A percentile compares a stretch with the other conserved stretches of the same genome.
Conservation (phyloP, 495 filamentous ascomycete genomes). For the Neurospora discreta region DNA sequence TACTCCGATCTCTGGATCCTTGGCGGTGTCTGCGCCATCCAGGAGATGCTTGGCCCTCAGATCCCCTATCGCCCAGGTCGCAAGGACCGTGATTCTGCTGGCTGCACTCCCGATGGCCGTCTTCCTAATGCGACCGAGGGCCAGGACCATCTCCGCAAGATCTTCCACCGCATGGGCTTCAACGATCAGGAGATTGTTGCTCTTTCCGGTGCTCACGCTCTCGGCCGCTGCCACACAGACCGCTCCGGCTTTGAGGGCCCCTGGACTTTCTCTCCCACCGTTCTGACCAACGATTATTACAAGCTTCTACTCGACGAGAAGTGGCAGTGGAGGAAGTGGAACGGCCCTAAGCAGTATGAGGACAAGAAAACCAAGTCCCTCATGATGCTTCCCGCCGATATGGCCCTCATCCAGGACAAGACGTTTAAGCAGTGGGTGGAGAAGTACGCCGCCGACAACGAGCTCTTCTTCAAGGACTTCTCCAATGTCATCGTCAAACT, state of each 20-base stretch:
- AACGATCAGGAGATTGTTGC: conserved; percentile 95
- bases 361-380: conserved; percentile 74
- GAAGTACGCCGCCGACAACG: conserved; percentile 85
- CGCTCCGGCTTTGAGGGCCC: conserved; percentile 84
- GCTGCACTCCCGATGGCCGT: conserved; percentile 90
- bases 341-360: conserved; percentile 75
- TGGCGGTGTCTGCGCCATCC: conserved; percentile 71
- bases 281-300: conserved; percentile 92
- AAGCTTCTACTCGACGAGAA: conserved; percentile 79
- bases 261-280: conserved; percentile 93
- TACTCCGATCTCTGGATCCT: conserved; percentile 98
- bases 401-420: conserved; percentile 82
- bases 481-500: conserved; percentile 65
- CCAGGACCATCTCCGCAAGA: conserved; percentile 71
- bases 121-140: conserved; percentile 81
- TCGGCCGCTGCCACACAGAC: conserved; percentile 85
- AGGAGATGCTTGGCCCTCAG: conserved; percentile 85
- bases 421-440: conserved; percentile 74
- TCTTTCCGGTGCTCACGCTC: conserved; percentile 77
- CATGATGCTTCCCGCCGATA: conserved; percentile 97
- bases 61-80: conserved; percentile 91
- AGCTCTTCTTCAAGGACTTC: conserved; percentile 91
- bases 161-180: conserved; percentile 98
- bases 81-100: conserved; percentile 65
- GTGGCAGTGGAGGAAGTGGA: conserved; percentile 90